These are phyloP conservation scores for Claviceps digitariae DNA, from an alignment of 2,329 filamentous ascomycete species.

Conservation along the genomic window DNA sequence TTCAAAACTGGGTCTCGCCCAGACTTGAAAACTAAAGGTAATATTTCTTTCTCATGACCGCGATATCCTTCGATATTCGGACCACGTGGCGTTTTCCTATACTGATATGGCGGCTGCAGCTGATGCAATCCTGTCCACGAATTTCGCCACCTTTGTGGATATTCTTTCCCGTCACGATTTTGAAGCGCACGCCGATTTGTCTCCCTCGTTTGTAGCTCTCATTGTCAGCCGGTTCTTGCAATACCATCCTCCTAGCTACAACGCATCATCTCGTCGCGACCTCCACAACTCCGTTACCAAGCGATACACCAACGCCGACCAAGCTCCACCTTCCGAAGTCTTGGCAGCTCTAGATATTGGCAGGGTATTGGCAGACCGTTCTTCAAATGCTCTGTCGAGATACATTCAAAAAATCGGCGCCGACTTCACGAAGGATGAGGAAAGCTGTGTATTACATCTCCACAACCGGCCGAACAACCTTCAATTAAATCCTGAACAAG, in stretches of 20 bases:
- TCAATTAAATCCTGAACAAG: slow-evolving; percentile 66
- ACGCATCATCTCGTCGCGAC: slow-evolving; percentile 58
- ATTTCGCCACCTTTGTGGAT: slow-evolving; percentile 64
- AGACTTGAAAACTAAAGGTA: slow-evolving; percentile 84
- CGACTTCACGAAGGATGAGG: slow-evolving; percentile 62
- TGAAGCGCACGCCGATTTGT: slow-evolving; percentile 52
- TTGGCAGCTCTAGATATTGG: slow-evolving; percentile 57
- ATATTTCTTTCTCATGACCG: neutral
- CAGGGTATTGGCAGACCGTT: slow-evolving; percentile 47
- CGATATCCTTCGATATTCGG: neutral
- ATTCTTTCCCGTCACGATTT: slow-evolving; percentile 54
- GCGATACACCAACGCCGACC: slow-evolving; percentile 52
- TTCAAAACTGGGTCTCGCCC: slow-evolving; percentile 72
- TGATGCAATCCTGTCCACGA: slow-evolving; percentile 76
- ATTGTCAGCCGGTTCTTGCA: slow-evolving; percentile 80
- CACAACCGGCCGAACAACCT: slow-evolving; percentile 38
- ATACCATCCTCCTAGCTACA: slow-evolving; percentile 76
- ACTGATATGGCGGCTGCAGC: slow-evolving; percentile 38
- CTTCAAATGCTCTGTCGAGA: slow-evolving; percentile 43
- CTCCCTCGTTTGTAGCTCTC: slow-evolving; percentile 57
- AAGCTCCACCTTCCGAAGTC: slow-evolving; percentile 55
- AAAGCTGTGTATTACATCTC: slow-evolving; percentile 44
- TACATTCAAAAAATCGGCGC: slow-evolving; percentile 63
- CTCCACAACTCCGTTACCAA: slow-evolving; percentile 51
- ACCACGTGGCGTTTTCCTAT: neutral